Percentiles rank a stretch among this genome's conserved stretches.
These are phyloP conservation scores for Pachyrhizus erosus DNA, from an alignment of 306 rosid species.

Conservation along the genomic window DNA sequence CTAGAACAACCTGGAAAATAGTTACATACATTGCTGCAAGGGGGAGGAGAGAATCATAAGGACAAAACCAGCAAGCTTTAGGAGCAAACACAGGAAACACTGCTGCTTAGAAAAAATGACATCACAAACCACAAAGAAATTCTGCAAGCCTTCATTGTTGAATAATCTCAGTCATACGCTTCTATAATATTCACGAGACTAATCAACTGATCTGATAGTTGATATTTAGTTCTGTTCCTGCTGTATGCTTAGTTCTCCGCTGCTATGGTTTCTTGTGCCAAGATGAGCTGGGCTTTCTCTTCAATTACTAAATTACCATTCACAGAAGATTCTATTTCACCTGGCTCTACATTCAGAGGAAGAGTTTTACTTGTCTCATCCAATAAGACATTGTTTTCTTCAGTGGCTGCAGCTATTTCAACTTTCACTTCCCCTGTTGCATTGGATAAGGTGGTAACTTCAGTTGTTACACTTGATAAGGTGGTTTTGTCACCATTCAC, in stretches of 20 bases:
- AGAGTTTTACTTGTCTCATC: slow-evolving; percentile 42
- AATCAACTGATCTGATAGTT: slow-evolving; percentile 43
- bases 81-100: slow-evolving; percentile 60
- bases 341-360: slow-evolving; percentile 45
- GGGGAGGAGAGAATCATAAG: slow-evolving; percentile 51
- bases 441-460: slow-evolving; percentile 45
- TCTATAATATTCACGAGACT: slow-evolving; percentile 58
- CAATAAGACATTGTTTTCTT: slow-evolving; percentile 42
- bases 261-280: slow-evolving; percentile 55
- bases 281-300: slow-evolving; percentile 57
- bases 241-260: slow-evolving; percentile 52
- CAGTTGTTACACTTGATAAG: slow-evolving; percentile 48
- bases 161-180: slow-evolving; percentile 60
- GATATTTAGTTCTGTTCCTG: slow-evolving; percentile 46
- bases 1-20: slow-evolving; percentile 56
- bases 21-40: slow-evolving; percentile 76
- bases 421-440: slow-evolving; percentile 52
- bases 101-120: slow-evolving; percentile 72
- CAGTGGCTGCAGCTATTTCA: slow-evolving; percentile 41
- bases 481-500: slow-evolving; percentile 52
- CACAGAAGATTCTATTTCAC: slow-evolving; percentile 47
- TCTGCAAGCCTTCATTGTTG: slow-evolving; percentile 62
- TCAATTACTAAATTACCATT: slow-evolving; percentile 53
- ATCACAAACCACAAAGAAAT: slow-evolving; percentile 66
- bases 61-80: slow-evolving; percentile 67